Evolutionary conservation across 2,329 filamentous ascomycete genomes (phyloP).

Genomic region (Coleophoma cylindrospora): DNA sequence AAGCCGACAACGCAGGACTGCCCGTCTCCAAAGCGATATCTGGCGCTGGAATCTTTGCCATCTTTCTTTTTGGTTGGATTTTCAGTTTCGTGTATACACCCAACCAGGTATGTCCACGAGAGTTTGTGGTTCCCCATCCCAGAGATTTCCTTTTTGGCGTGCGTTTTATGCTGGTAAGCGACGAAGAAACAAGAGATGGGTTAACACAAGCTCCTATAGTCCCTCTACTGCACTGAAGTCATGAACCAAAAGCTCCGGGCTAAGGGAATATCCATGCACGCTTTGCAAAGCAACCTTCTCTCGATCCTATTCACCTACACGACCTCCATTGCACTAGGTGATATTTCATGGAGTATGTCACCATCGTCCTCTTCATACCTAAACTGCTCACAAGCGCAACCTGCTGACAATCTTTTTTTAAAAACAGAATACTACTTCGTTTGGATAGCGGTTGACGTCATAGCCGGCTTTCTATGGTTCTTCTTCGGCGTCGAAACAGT

Average conservation of each 20-base stretch:
- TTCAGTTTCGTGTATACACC: slow-evolving; percentile 13
- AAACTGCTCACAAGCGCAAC: not conserved
- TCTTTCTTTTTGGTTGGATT: slow-evolving; percentile 11
- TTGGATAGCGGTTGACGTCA: slow-evolving; percentile 10
- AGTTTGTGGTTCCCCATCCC: not conserved
- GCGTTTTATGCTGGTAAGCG: not conserved
- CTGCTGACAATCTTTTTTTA: not conserved
- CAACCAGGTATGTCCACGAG: slow-evolving; percentile 1
- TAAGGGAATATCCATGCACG: slow-evolving; percentile 42
- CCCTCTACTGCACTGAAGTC: slow-evolving; percentile 40
- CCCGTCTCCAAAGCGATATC: slow-evolving; percentile 8
- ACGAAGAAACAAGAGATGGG: too few relatives aligned
- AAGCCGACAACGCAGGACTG: not conserved
- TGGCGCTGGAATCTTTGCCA: slow-evolving; percentile 8
- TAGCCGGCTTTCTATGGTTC: slow-evolving; percentile 10
- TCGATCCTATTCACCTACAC: slow-evolving; percentile 11
- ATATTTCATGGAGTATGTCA: slow-evolving; percentile 9
- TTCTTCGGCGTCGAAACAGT: slow-evolving; percentile 14
- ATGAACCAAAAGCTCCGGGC: slow-evolving; percentile 38
- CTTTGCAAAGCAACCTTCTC: slow-evolving; percentile 38
- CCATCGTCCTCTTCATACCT: not conserved
- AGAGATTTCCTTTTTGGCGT: not conserved
- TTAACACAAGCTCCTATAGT: not conserved
- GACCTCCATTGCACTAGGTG: slow-evolving; percentile 9
- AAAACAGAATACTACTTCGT: slow-evolving; percentile 11